Evolutionary conservation across 192 early-diverging fungal species (phyloP), one percentile per base, ranked within the genome.

Genomic region (Powellomyces hirtus): DNA sequence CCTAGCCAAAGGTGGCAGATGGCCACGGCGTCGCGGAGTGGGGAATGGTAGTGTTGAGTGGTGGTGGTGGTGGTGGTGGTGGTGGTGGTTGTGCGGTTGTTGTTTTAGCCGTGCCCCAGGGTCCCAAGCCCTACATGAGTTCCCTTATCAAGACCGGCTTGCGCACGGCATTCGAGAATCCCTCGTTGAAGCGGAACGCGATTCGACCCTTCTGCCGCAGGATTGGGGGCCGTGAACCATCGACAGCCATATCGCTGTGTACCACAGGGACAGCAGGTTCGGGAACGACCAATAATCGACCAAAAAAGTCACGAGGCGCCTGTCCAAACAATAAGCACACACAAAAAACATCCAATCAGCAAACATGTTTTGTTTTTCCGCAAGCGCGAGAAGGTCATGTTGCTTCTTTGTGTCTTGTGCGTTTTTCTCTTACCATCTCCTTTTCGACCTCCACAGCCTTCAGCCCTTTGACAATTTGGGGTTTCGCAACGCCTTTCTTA

Each of bases 121-220:
- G n/a, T n/a, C n/a, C n/a, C n/a, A n/a, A n/a, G n/a, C n/a, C n/a
- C n/a, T 49, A 64, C 52, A 77, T 20, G 27, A 77, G 60, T 27
- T 78, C 69, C 10, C 46, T 70, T 38, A 94, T 76, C 31, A 79
- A 75, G 18, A 93, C 83, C 0, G 90, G 85, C 59, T 88, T 90
- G 38, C 90, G 81, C 27, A 96, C 93, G 13, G 94, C 94, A 71
- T 96, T 94, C 4, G 92, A 92, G 66, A 90, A 96, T 13, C 94
- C 94, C 73, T 96, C 94, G 64, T 94, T 89, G 69, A 84, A 95
- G 71, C 87, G 81, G 82, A 89, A 96, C 79, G 49, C 45, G n/a
- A 73, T 59, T 11, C 18, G 20, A 29, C 52, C 61, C 29, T 68
- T 46, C 33, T 35, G 16, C 24, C 63, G 51, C 61, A 62, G 16